phyloP scores from a whole-genome alignment of 2,329 filamentous ascomycete species.

The Ophiostoma fasciatum region DNA sequence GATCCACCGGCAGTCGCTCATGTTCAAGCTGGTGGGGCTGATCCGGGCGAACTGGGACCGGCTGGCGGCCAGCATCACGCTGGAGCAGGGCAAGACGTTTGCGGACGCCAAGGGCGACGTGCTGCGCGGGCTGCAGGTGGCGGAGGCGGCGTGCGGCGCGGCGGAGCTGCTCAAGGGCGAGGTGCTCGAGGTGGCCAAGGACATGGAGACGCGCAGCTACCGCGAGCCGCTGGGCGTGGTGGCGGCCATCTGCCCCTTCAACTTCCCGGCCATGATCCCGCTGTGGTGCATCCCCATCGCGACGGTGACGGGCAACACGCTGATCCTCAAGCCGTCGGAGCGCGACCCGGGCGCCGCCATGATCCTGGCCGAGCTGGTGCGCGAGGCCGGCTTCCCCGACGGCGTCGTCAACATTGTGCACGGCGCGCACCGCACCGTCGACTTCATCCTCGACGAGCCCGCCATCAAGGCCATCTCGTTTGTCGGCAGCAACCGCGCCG shows the following conservation, averaged over 20 bases:
- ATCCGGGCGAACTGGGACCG: conserved; percentile 78
- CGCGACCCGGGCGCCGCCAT: conserved; percentile 72
- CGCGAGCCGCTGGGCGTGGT: conserved; percentile 68
- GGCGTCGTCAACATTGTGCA: conserved; percentile 77
- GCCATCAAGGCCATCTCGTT: conserved; percentile 78
- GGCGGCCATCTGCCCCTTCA: conserved; percentile 77
- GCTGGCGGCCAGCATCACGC: conserved; percentile 68
- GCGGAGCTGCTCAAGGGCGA: conserved; percentile 73
- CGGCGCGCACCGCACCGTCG: conserved; percentile 64
- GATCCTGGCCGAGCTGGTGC: conserved; percentile 67
- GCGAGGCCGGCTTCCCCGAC: conserved; percentile 67
- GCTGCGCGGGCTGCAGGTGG: conserved; percentile 67
- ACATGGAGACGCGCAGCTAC: conserved; percentile 80
- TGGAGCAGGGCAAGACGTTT: conserved; percentile 83
- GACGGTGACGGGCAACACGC: conserved; percentile 69
- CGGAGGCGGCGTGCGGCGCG: conserved; percentile 67
- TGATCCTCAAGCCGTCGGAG: conserved; percentile 77
- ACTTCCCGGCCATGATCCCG: conserved; percentile 87
- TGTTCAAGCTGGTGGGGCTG: conserved; percentile 72
- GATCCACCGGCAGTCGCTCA: conserved; percentile 64
- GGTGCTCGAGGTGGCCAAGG: conserved; percentile 71
- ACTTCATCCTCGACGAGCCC: conserved; percentile 77
- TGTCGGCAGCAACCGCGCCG: conserved; percentile 75
- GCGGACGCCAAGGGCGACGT: conserved; percentile 73
- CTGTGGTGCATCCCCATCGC: conserved; percentile 84